Evolutionary conservation across 2,329 filamentous ascomycete species (phyloP).

Genomic region (Lecanicillium sp.): DNA sequence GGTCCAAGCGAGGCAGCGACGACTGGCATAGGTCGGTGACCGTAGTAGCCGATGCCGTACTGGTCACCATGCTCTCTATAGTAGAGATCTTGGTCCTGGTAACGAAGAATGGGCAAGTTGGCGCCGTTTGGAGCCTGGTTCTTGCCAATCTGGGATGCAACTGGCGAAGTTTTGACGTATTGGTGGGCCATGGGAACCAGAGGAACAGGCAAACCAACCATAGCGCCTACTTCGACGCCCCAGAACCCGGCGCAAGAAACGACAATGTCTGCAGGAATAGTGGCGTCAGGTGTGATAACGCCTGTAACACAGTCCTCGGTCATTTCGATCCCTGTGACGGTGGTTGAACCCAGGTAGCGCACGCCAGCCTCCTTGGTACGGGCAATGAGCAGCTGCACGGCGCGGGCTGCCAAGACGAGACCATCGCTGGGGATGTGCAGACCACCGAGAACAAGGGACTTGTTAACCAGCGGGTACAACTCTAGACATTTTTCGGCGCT

Average conservation of each 20-base stretch:
- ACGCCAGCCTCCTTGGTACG: slow-evolving; percentile 51
- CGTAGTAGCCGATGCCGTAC: slow-evolving; percentile 57
- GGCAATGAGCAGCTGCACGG: slow-evolving; percentile 52
- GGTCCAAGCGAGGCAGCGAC: slow-evolving; percentile 44
- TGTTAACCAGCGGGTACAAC: slow-evolving; percentile 47
- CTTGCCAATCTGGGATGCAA: slow-evolving; percentile 34
- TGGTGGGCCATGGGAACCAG: slow-evolving; percentile 55
- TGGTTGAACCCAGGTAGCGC: slow-evolving; percentile 45
- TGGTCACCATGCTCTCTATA: slow-evolving; percentile 58
- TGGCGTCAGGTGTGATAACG: slow-evolving; percentile 40
- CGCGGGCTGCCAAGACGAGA: slow-evolving; percentile 51
- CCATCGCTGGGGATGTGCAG: slow-evolving; percentile 55
- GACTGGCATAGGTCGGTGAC: slow-evolving; percentile 54
- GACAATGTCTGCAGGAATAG: slow-evolving; percentile 50
- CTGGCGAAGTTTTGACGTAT: slow-evolving; percentile 52
- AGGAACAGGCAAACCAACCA: slow-evolving; percentile 51
- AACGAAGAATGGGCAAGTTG: slow-evolving; percentile 48
- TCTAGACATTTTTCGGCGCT: slow-evolving; percentile 42
- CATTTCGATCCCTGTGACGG: slow-evolving; percentile 49
- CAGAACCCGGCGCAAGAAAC: slow-evolving; percentile 59
- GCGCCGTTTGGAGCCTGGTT: slow-evolving; percentile 37
- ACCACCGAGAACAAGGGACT: slow-evolving; percentile 46
- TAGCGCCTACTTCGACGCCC: slow-evolving; percentile 57
- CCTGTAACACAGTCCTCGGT: slow-evolving; percentile 44
- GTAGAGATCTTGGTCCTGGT: slow-evolving; percentile 58